Evolutionary conservation across 805 yeast genomes (phyloP).

Genomic region (Kodamaea leandrae): DNA sequence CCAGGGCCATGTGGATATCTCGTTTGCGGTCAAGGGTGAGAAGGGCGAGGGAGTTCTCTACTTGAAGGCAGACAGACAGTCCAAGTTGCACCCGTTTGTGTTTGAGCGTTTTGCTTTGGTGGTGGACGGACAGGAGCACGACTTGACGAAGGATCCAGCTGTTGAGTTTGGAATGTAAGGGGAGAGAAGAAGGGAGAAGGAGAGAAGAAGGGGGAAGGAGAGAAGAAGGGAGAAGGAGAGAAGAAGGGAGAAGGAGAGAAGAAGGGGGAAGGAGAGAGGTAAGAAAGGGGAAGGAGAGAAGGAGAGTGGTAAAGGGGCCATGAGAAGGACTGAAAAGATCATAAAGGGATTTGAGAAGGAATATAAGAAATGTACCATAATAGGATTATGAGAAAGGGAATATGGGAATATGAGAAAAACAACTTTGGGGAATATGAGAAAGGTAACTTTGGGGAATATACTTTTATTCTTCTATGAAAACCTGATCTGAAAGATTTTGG

Average conservation of each 20-base stretch:
- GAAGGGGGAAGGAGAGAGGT: not conserved
- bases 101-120: conserved; percentile 33
- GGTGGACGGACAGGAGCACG: conserved; percentile 18
- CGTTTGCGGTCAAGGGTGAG: conserved; percentile 68
- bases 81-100: conserved; percentile 47
- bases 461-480: too few species aligned
- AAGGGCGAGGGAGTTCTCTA: conserved; percentile 51
- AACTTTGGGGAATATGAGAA: too few species aligned
- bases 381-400: too few species aligned
- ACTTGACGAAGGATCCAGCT: conserved; percentile 30
- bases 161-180: conserved; percentile 21
- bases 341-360: too few species aligned
- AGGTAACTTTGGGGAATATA: too few species aligned
- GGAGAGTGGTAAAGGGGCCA: too few species aligned
- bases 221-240: not conserved
- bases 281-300: not conserved
- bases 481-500: too few species aligned
- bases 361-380: too few species aligned
- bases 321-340: too few species aligned
- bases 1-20: conserved; percentile 73
- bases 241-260: not conserved
- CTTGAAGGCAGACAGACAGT: conserved; percentile 69
- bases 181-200: conserved; percentile 5
- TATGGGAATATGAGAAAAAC: too few species aligned
- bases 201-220: not conserved